Conservation (phyloP, 345 rosid genomes). For the Streptanthus diversifolius region DNA sequence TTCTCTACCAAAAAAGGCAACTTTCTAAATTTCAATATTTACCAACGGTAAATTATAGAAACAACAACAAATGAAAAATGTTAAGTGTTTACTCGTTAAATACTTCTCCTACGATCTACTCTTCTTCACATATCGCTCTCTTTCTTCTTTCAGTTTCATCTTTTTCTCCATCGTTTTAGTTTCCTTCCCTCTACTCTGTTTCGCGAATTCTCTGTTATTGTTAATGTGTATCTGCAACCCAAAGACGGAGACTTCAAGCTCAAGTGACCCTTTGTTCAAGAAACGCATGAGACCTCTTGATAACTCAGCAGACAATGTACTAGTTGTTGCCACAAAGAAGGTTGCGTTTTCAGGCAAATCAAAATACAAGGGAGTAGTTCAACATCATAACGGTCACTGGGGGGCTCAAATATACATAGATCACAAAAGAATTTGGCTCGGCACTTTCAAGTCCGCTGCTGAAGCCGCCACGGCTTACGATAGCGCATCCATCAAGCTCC, state of each 20-base stretch:
- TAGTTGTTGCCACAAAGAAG: background rate
- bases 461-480: constrained; percentile 64
- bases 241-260: background rate
- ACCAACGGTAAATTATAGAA: too few species aligned
- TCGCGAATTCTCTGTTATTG: background rate
- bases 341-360: background rate
- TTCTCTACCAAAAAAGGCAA: too few species aligned
- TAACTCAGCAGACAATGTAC: background rate
- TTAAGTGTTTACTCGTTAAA: too few species aligned
- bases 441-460: constrained; percentile 49
- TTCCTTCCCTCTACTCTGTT: too few species aligned
- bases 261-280: background rate
- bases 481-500: constrained; percentile 47
- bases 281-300: background rate
- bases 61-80: too few species aligned
- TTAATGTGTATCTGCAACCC: too few species aligned
- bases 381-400: constrained; percentile 47
- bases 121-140: too few species aligned
- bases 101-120: too few species aligned
- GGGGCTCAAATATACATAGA: constrained; percentile 58
- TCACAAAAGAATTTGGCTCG: constrained; percentile 40
- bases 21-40: too few species aligned
- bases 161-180: too few species aligned
- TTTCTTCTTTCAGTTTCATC: too few species aligned
- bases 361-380: constrained; percentile 48